These are phyloP conservation scores for Aspergillus carlsbadensis DNA, from an alignment of 495 filamentous ascomycete species.

Conservation along the genomic window DNA sequence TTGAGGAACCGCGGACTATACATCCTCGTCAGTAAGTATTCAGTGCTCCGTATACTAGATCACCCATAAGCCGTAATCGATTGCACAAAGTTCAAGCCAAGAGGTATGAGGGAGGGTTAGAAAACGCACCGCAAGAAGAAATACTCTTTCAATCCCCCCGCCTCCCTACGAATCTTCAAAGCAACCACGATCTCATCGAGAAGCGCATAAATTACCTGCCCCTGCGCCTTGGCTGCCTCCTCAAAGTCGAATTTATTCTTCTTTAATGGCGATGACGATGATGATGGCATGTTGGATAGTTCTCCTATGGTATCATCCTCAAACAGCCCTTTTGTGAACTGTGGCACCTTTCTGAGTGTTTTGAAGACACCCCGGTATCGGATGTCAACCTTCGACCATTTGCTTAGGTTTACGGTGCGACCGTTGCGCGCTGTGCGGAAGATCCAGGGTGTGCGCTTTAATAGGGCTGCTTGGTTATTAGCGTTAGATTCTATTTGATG, in stretches of 20 bases:
- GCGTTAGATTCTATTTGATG: background rate
- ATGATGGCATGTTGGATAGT: background rate
- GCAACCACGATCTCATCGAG: slow-evolving; percentile 26
- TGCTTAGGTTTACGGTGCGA: slow-evolving; percentile 17
- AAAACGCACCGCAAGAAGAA: slow-evolving; percentile 24
- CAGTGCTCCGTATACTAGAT: no score
- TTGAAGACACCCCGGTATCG: slow-evolving; percentile 31
- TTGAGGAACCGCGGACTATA: slow-evolving; percentile 23
- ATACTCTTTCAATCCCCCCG: slow-evolving; percentile 4
- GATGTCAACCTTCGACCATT: slow-evolving; percentile 30
- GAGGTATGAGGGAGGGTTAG: no score
- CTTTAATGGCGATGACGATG: background rate
- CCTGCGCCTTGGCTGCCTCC: slow-evolving; percentile 18
- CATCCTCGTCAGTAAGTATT: background rate
- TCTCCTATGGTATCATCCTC: slow-evolving; percentile 16
- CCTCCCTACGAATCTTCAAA: slow-evolving; percentile 19
- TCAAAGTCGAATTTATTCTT: slow-evolving; percentile 1
- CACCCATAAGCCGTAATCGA: no score
- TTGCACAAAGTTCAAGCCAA: no score
- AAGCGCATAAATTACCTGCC: slow-evolving; percentile 29
- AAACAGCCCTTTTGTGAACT: slow-evolving; percentile 24
- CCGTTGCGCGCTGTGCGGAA: slow-evolving; percentile 25
- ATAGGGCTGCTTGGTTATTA: background rate
- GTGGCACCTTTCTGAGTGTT: slow-evolving; percentile 26
- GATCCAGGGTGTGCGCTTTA: slow-evolving; percentile 26